Base-by-base conservation (phyloP, 1,284 basidiomycete genomes). In the Ceratobasidium sp. region DNA sequence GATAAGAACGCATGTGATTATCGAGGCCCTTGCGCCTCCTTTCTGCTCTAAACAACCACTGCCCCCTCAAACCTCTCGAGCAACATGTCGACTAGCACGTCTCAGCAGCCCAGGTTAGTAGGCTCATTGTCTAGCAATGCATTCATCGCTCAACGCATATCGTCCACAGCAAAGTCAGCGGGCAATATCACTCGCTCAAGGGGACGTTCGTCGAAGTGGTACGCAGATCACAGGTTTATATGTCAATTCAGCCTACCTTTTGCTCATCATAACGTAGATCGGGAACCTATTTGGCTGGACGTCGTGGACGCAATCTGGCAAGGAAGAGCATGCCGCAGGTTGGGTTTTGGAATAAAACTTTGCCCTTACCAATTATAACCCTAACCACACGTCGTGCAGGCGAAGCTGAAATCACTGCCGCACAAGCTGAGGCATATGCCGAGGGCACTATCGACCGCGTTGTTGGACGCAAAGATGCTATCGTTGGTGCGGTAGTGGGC, bases 391-490 rank as follows among this genome's bases (percentile, higher is more conserved):
- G 32, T 47, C 8, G 16, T 30, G 14, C 50, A 50, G 47, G 74
- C n/a, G 82, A 83, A 75, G 81, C 82, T n/a, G 77, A 78, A 67
- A 72, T 73, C 58, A 77, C 75, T n/a, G 76, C 77, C 11, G 76
- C 77, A 35, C 73, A 78, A 46, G 76, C 77, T 21, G 70, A 77
- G 55, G 74, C 59, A 52, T 78, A 73, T 46, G 82, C 79, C 59
- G 81, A 83, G 73, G 83, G 83, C 41, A 76, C 80, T 50, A 79
- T 78, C 38, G 82, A 84, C 78, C 80, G 82, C 61, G 54, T 83
- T 70, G 77, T 78, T 63, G 83, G 83, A 76, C 83, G 83, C 79
- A 80, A 80, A 72, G 82, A 83, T 77, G 76, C 81, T 0, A 77
- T 84, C 41, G 80, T 82, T 47, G 83, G 79, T 30, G 81, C 83